Evolutionary conservation across 305 asterid genomes (phyloP).

Genomic region (Coffea humblotiana): DNA sequence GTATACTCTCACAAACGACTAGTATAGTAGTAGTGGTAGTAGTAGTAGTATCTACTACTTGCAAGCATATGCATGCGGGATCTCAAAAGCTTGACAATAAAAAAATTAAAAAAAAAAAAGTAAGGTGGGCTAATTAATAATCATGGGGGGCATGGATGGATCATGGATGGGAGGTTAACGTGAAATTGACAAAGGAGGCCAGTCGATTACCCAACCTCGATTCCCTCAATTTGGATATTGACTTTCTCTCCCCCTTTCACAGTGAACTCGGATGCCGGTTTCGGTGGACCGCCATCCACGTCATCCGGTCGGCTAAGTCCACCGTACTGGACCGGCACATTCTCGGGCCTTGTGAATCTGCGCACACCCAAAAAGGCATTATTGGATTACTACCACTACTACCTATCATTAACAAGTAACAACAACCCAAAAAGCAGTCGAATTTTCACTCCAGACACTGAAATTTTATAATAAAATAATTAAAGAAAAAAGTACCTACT

Average conservation of each 20-base stretch:
- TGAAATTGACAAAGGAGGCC: background rate
- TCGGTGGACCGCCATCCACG: constrained; percentile 52
- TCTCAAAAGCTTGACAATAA: too few relatives aligned
- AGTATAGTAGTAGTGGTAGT: too few relatives aligned
- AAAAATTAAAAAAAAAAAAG: too few relatives aligned
- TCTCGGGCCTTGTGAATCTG: constrained; percentile 85
- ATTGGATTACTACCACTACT: background rate
- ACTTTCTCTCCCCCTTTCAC: constrained; percentile 95
- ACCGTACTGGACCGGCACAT: constrained; percentile 85
- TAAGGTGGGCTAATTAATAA: too few relatives aligned
- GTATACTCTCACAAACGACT: too few relatives aligned
- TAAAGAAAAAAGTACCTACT: too few relatives aligned
- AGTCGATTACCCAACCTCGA: constrained; percentile 51
- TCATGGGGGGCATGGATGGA: too few relatives aligned
- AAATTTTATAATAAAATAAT: too few relatives aligned
- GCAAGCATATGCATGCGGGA: too few relatives aligned
- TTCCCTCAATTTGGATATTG: constrained; percentile 90
- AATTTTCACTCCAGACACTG: background rate
- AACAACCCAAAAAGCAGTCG: background rate
- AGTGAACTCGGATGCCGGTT: constrained; percentile 85
- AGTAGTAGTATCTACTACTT: too few relatives aligned
- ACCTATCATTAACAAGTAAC: background rate
- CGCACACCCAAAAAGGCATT: too few relatives aligned
- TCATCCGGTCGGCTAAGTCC: constrained; percentile 83
- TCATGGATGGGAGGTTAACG: background rate